Conservation (phyloP, 345 rosid species). For the Pugionium cornutum region DNA sequence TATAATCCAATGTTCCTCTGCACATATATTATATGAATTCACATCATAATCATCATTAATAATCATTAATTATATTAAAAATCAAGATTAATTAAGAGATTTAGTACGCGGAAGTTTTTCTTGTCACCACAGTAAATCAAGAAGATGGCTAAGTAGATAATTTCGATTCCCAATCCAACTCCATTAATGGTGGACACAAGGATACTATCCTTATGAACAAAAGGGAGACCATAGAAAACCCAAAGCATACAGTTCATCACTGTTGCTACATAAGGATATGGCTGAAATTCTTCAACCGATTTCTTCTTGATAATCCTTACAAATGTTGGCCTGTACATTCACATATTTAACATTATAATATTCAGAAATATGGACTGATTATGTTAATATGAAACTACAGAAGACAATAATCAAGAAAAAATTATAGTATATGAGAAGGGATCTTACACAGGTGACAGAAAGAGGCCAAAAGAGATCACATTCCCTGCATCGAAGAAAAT, state of each 20-base stretch:
- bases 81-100: neutral
- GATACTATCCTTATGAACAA: slow-evolving; percentile 50
- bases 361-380: too few relatives aligned
- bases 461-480: slow-evolving; percentile 53
- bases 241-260: slow-evolving; percentile 54
- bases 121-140: slow-evolving; percentile 21
- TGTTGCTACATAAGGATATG: slow-evolving; percentile 50
- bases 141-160: slow-evolving; percentile 37
- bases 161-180: slow-evolving; percentile 41
- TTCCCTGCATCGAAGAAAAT: slow-evolving; percentile 45
- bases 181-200: slow-evolving; percentile 51
- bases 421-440: neutral
- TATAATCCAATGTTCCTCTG: slow-evolving; percentile 33
- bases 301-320: slow-evolving; percentile 38
- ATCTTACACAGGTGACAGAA: slow-evolving; percentile 53
- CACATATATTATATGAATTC: neutral
- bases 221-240: slow-evolving; percentile 57
- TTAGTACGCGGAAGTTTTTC: slow-evolving; percentile 39
- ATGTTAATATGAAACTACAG: neutral
- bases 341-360: neutral
- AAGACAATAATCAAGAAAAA: neutral
- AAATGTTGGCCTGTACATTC: slow-evolving; percentile 40
- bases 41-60: neutral
- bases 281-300: slow-evolving; percentile 53
- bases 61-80: neutral